Evolutionary conservation across 345 rosid genomes (phyloP).

Genomic region (Mercurialis annua): DNA sequence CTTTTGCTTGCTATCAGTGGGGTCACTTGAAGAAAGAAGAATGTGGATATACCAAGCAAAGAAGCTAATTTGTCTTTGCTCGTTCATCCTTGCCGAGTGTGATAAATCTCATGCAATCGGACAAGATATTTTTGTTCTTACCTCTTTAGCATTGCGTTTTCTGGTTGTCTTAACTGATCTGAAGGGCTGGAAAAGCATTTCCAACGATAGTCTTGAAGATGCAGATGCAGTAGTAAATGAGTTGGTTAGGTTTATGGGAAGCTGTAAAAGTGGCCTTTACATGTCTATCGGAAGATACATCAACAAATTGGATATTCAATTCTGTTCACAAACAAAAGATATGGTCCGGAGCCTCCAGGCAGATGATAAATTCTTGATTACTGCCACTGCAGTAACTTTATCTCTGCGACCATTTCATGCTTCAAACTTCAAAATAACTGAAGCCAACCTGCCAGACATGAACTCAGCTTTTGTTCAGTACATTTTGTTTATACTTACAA

Average conservation of each 20-base stretch:
- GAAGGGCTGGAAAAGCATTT: slow-evolving; percentile 62
- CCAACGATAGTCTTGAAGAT: slow-evolving; percentile 36
- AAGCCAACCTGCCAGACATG: slow-evolving; percentile 23
- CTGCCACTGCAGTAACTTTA: slow-evolving; percentile 72
- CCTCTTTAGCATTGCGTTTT: slow-evolving; percentile 62
- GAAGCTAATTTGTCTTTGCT: slow-evolving; percentile 61
- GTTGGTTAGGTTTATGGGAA: slow-evolving; percentile 63
- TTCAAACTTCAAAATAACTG: slow-evolving; percentile 30
- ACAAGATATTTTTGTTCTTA: slow-evolving; percentile 46
- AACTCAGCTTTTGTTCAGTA: slow-evolving; percentile 49
- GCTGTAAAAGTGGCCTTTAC: slow-evolving; percentile 62
- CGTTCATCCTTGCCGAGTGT: slow-evolving; percentile 55
- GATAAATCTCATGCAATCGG: slow-evolving; percentile 36
- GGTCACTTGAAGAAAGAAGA: slow-evolving; percentile 63
- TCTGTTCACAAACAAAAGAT: slow-evolving; percentile 24
- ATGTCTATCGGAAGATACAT: slow-evolving; percentile 60
- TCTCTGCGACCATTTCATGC: slow-evolving; percentile 78
- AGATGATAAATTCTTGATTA: slow-evolving; percentile 71
- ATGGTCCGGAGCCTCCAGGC: slow-evolving; percentile 36
- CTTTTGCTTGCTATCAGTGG: slow-evolving; percentile 57
- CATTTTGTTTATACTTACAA: slow-evolving; percentile 58
- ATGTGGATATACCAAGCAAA: slow-evolving; percentile 63
- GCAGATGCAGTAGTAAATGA: slow-evolving; percentile 55
- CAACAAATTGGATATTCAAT: slow-evolving; percentile 37
- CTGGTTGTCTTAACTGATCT: slow-evolving; percentile 65